Evolutionary conservation across 768 basidiomycete species (phyloP).

Genomic region (Boletus rufocinnamomeus): DNA sequence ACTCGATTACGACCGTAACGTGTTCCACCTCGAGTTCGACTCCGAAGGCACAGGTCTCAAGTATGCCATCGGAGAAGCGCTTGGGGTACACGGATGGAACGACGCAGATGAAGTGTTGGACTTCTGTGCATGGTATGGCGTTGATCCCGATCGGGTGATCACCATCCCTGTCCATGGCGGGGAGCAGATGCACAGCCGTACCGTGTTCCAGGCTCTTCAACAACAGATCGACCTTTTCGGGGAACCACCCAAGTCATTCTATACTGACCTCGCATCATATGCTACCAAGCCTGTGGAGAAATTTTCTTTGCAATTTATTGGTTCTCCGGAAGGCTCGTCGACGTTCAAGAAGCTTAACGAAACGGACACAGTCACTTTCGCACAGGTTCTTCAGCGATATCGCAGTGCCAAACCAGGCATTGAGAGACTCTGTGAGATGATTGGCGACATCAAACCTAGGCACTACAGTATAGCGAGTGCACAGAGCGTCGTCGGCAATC

Average conservation of each 20-base stretch:
- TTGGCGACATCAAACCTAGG: slow-evolving; percentile 95
- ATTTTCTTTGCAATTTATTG: slow-evolving; percentile 86
- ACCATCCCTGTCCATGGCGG: slow-evolving; percentile 74
- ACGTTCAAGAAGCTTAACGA: slow-evolving; percentile 96
- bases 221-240: slow-evolving; percentile 98
- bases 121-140: slow-evolving; percentile 92
- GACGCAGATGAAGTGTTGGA: slow-evolving; percentile 83
- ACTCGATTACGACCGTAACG: slow-evolving; percentile 94
- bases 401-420: slow-evolving; percentile 79
- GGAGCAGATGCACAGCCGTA: slow-evolving; percentile 81
- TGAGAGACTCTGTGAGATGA: slow-evolving; percentile 81
- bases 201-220: slow-evolving; percentile 92
- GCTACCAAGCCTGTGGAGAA: slow-evolving; percentile 71
- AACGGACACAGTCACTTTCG: slow-evolving; percentile 93
- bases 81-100: slow-evolving; percentile 98
- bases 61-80: slow-evolving; percentile 95
- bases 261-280: slow-evolving; percentile 78
- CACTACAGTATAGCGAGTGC: slow-evolving; percentile 98
- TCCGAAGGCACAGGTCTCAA: slow-evolving; percentile 89
- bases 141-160: slow-evolving; percentile 75
- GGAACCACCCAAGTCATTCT: slow-evolving; percentile 94
- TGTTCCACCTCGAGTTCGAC: slow-evolving; percentile 98
- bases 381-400: slow-evolving; percentile 79
- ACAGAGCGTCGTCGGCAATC: slow-evolving; percentile 92
- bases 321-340: slow-evolving; percentile 84